Evolutionary conservation across 208 protist species (phyloP).

Genomic region (Acanthamoeba healyi): DNA sequence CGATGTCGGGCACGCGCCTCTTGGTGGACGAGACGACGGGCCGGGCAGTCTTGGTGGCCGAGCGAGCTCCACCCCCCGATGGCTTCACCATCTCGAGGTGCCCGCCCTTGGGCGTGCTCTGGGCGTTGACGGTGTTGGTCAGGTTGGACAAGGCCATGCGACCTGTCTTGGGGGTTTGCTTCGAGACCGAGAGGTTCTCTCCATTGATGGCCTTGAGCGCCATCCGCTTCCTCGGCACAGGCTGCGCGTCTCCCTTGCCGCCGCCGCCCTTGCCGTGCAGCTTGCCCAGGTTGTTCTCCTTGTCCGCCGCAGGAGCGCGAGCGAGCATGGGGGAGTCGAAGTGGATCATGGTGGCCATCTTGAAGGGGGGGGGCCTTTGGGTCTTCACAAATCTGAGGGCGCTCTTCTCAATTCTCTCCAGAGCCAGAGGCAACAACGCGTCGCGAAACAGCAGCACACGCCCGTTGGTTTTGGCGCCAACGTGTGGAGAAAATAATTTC

Average conservation of each 20-base stretch:
- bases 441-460: neutral
- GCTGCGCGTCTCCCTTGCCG: neutral
- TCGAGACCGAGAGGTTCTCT: neutral
- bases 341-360: neutral
- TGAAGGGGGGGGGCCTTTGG: too few species aligned
- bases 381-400: too few species aligned
- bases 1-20: slow-evolving; percentile 21
- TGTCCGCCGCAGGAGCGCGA: neutral
- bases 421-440: neutral
- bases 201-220: slow-evolving; percentile 4
- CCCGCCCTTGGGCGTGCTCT: neutral
- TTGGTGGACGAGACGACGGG: neutral
- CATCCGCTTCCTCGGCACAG: neutral
- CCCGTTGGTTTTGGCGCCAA: slow-evolving; percentile 31
- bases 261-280: neutral
- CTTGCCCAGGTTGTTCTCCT: neutral
- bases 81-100: neutral
- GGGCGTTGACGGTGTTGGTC: neutral
- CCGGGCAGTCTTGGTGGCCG: neutral
- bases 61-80: neutral
- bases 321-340: neutral
- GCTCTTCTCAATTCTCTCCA: too few species aligned
- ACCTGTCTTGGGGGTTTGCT: neutral
- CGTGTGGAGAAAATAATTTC: neutral
- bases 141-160: neutral